Evolutionary conservation across 768 basidiomycete genomes (phyloP).

Genomic region (Pleurotus djamor): DNA sequence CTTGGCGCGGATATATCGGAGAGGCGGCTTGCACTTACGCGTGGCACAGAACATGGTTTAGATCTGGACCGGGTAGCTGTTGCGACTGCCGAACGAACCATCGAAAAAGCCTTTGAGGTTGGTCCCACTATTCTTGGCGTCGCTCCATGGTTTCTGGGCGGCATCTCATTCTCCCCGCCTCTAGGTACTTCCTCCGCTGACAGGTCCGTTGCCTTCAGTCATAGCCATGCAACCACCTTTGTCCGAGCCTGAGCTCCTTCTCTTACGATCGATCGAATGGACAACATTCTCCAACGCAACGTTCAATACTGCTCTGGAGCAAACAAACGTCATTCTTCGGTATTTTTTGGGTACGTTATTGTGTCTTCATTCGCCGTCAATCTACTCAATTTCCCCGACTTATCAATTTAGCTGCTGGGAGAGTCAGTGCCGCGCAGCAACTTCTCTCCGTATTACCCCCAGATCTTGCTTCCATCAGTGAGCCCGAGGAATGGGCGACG

Average conservation of each 20-base stretch:
- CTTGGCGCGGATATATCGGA: slow-evolving; percentile 62
- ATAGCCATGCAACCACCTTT: slow-evolving; percentile 54
- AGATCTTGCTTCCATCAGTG: slow-evolving; percentile 59
- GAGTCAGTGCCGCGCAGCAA: slow-evolving; percentile 63
- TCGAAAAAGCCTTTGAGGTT: slow-evolving; percentile 69
- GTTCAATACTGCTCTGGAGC: slow-evolving; percentile 74
- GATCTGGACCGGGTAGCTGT: slow-evolving; percentile 80
- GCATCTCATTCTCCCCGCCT: slow-evolving; percentile 6
- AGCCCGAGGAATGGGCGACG: slow-evolving; percentile 68
- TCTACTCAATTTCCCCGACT: slow-evolving; percentile 2
- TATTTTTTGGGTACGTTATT: slow-evolving; percentile 77
- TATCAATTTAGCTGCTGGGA: slow-evolving; percentile 56
- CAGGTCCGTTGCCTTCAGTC: slow-evolving; percentile 61
- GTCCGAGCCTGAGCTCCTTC: slow-evolving; percentile 54
- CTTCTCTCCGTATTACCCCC: slow-evolving; percentile 60
- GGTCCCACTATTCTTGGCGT: slow-evolving; percentile 7
- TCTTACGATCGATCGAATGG: slow-evolving; percentile 94
- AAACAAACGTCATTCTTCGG: slow-evolving; percentile 84
- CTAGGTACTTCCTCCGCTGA: slow-evolving; percentile 51
- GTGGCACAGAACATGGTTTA: slow-evolving; percentile 82
- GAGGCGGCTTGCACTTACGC: slow-evolving; percentile 65
- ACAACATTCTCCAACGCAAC: slow-evolving; percentile 77
- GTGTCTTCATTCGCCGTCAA: neutral
- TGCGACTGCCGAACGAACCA: slow-evolving; percentile 75
- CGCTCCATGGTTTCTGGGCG: slow-evolving; percentile 3